Evolutionary conservation across 768 basidiomycete species (phyloP).

Genomic region (Leucocoprinus sp.): DNA sequence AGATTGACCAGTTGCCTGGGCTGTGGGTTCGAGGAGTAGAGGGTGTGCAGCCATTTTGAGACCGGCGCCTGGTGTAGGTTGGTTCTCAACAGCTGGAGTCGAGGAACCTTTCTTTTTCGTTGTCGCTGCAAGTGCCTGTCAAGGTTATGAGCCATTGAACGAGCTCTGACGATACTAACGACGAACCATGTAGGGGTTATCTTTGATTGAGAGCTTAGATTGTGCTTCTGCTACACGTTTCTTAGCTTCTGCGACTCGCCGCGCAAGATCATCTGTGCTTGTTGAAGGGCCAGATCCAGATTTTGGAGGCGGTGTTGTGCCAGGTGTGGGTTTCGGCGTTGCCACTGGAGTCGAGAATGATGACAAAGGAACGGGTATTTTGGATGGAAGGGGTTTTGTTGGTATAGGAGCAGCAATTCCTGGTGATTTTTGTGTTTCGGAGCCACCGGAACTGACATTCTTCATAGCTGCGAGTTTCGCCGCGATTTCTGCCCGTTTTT

Average conservation of each 20-base stretch:
- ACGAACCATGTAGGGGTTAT: constrained; percentile 83
- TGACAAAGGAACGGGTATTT: constrained; percentile 24
- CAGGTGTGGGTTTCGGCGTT: constrained; percentile 16
- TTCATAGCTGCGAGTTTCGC: constrained; percentile 80
- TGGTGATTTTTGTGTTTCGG: constrained; percentile 7
- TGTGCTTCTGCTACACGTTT: constrained; percentile 78
- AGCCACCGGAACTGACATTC: constrained; percentile 26
- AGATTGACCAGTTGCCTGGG: constrained; percentile 45
- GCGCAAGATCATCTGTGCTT: constrained; percentile 53
- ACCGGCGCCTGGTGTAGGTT: constrained; percentile 59
- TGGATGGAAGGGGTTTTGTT: constrained; percentile 27
- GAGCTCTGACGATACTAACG: not conserved
- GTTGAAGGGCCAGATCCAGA: constrained; percentile 31
- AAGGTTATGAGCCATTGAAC: not conserved
- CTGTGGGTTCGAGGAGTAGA: constrained; percentile 63
- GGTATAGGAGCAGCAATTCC: constrained; percentile 34
- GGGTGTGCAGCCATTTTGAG: constrained; percentile 91
- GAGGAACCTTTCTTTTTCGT: constrained; percentile 40
- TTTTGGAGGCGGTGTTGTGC: constrained; percentile 18
- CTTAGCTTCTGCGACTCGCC: constrained; percentile 79
- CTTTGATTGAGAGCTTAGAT: constrained; percentile 63
- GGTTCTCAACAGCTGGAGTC: constrained; percentile 48
- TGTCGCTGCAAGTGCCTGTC: constrained; percentile 44
- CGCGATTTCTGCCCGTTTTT: constrained; percentile 77
- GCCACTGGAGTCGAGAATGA: constrained; percentile 30